phyloP scores from a whole-genome alignment of 2,329 filamentous ascomycete species.

The Aspergillus tanneri region DNA sequence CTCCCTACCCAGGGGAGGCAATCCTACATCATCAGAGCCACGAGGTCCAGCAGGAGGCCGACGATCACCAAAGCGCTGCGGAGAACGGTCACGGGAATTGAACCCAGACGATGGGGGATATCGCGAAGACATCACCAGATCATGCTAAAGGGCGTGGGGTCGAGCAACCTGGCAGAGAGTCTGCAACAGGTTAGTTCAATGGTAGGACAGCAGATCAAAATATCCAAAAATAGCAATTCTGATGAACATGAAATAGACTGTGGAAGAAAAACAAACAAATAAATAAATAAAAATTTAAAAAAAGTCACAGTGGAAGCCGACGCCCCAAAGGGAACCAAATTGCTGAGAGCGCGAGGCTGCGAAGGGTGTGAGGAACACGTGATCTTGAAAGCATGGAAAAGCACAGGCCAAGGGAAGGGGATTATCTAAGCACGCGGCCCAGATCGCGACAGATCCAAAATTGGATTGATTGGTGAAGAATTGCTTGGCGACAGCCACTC shows the following conservation, averaged over 20 bases:
- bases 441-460: conserved; percentile 14
- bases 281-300: not conserved
- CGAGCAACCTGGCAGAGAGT: conserved; percentile 21
- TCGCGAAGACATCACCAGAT: conserved; percentile 56
- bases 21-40: conserved; percentile 58
- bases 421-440: conserved; percentile 20
- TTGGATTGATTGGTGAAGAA: conserved; percentile 12
- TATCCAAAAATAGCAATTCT: too few relatives aligned
- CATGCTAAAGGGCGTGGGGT: conserved; percentile 34
- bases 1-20: conserved; percentile 62
- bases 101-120: conserved; percentile 64
- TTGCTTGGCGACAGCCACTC: conserved; percentile 16
- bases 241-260: too few relatives aligned
- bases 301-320: not conserved
- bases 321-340: conserved; percentile 14
- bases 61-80: conserved; percentile 68
- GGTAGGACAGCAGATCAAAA: not conserved
- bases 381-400: conserved; percentile 18
- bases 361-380: conserved; percentile 25
- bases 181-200: conserved; percentile 38
- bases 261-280: not conserved
- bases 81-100: conserved; percentile 66
- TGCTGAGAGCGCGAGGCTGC: conserved; percentile 9
- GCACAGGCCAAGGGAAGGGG: conserved; percentile 20
- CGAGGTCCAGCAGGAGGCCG: conserved; percentile 56